Base-by-base conservation (phyloP, 441 rosid genomes). In the Adansonia gregorii region DNA sequence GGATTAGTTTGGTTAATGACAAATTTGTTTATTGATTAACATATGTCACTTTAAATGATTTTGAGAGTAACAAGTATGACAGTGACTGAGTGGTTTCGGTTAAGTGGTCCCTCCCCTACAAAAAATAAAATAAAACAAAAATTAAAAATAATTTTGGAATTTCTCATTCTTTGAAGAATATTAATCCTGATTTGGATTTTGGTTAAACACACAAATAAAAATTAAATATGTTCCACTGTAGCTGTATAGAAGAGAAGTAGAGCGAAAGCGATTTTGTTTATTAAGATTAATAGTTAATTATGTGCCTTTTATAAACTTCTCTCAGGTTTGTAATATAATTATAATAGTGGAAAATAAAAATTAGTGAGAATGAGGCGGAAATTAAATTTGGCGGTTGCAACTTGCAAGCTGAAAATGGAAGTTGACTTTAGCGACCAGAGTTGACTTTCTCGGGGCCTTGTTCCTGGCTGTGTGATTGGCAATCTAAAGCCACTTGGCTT, bases 1-100 rank as follows among this genome's bases (percentile, higher is more conserved):
- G 73, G 61, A 73, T 58, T 46, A 49, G 67, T 48, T 39, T 48
- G 46, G 11, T 19, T 17, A 66, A 11, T 55, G 51, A 56, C 67
- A 14, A n/a, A 15, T 39, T 72, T 24, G 11, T 31, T 2, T 1
- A 2, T 70, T 39, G 22, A 52, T 20, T 22, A 67, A 15, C 39
- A 9, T 15, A 6, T 4, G 46, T 22, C 65, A 60, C 27, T 58
- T 54, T 9, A 10, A 20, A 17, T 55, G 63, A 58, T 20, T 20
- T 58, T 55, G 63, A 17, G 9, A 20, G 27, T 8, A 6, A 8
- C 63, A 20, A 54, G 1, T 6, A 2, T 6, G 59, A 49, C 4
- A 14, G 4, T 54, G 59, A 54, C 59, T n/a, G 19, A 6, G 2
- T 4, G 7, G 19, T 5, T 31, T 31, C 39, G 39, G 39, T 31